Conservation (phyloP, 202 grass and related monocot genomes). For the Zizania palustris region DNA sequence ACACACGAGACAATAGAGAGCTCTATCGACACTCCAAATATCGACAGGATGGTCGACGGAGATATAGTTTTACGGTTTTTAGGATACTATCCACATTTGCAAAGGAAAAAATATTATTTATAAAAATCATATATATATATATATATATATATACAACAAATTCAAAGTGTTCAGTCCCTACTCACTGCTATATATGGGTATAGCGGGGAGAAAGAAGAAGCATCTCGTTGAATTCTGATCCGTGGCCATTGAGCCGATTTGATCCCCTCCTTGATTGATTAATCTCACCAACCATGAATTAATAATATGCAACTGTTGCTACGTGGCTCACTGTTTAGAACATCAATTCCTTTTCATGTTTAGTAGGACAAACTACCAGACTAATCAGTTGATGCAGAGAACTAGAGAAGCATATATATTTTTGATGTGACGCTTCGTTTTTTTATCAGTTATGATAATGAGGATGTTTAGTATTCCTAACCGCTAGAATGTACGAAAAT, state of each 20-base stretch:
- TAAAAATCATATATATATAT: too few relatives aligned
- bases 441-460: slow-evolving; percentile 19
- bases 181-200: too few relatives aligned
- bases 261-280: background rate
- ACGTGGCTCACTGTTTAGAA: background rate
- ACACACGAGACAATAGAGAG: too few relatives aligned
- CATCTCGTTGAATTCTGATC: slow-evolving; percentile 18
- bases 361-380: background rate
- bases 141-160: too few relatives aligned
- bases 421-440: slow-evolving; percentile 14
- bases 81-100: too few relatives aligned
- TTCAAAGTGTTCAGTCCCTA: too few relatives aligned
- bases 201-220: background rate
- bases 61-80: too few relatives aligned
- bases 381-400: background rate
- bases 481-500: background rate
- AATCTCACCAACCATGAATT: slow-evolving; percentile 35
- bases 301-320: slow-evolving; percentile 26
- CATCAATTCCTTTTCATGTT: slow-evolving; percentile 30
- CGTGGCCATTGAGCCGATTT: background rate
- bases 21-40: too few relatives aligned
- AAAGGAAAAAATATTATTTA: too few relatives aligned
- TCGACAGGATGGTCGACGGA: too few relatives aligned
- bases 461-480: background rate
- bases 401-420: background rate